phyloP scores from a whole-genome alignment of 1,284 basidiomycete species.

The Trichosporon faecale region DNA sequence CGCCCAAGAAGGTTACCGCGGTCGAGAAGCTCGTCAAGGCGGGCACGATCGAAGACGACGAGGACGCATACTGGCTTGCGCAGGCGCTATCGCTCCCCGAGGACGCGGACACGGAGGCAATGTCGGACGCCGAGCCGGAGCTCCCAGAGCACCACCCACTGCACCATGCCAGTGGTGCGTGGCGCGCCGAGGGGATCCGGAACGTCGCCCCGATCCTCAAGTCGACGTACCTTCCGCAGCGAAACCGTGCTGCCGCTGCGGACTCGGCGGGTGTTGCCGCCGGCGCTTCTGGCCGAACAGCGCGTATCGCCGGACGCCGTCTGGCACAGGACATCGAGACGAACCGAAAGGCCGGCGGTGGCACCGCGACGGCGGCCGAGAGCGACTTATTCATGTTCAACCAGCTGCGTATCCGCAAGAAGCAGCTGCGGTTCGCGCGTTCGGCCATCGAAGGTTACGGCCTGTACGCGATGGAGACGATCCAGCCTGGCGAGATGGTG shows the following conservation, averaged over 20 bases:
- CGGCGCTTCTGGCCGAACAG: constrained; percentile 74
- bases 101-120: constrained; percentile 42
- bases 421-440: constrained; percentile 91
- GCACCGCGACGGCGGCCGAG: constrained; percentile 26
- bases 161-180: constrained; percentile 37
- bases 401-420: constrained; percentile 95
- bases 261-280: constrained; percentile 32
- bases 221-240: constrained; percentile 69
- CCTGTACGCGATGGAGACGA: constrained; percentile 90
- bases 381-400: constrained; percentile 84
- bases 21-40: constrained; percentile 41
- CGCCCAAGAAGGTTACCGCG: constrained; percentile 27
- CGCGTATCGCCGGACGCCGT: constrained; percentile 89
- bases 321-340: constrained; percentile 92
- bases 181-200: constrained; percentile 88
- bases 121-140: constrained; percentile 30
- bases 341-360: constrained; percentile 61
- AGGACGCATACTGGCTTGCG: constrained; percentile 82
- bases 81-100: constrained; percentile 57
- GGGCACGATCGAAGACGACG: constrained; percentile 76
- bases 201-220: constrained; percentile 90
- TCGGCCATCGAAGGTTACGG: constrained; percentile 99
- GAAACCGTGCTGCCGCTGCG: constrained; percentile 58
- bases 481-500: constrained; percentile 94
- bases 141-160: constrained; percentile 37